Evolutionary conservation across 1,284 basidiomycete genomes (phyloP), one percentile per base, ranked within the genome.

Genomic region (Fistulina hepatica): DNA sequence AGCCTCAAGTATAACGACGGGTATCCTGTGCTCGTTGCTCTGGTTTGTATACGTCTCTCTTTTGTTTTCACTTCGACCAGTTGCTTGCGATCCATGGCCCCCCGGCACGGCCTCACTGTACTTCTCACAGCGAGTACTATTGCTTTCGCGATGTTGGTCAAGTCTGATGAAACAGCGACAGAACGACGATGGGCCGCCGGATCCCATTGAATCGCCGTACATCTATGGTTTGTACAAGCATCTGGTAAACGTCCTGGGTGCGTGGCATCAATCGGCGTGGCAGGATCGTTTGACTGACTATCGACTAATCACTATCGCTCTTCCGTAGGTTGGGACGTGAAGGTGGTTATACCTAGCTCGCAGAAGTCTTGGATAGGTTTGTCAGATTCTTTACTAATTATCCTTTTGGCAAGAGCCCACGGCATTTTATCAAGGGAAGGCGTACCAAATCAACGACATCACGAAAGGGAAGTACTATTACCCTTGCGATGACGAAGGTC

Each of bases 311-410:
- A 21, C n/a, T 15, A 13, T 33, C 28, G 31, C 15, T 21, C 37
- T 42, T 28, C 19, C 35, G 19, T 48, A 78, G 83, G 81, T 4
- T 91, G 85, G 83, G 71, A 89, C 48, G 84, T 95, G 27, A 81
- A 78, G 49, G 90, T 95, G 3, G 89, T 94, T 41, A 64, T 94
- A 12, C 91, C 91, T 2, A 81, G 79, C 48, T 72, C 78, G 12
- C 91, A 95, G 57, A 90, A 88, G 58, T 88, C 82, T 25, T 95
- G 91, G 91, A 86, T 89, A 31, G 83, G 82, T 79, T 43, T 39
- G 58, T 25, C 10, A 21, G 13, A n/a, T 34, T 19, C 20, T 34
- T 17, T 5, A 20, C 22, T 25, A 11, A 20, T 33, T 11, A 19
- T 35, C 9, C 28, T 15, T 12, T 13, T 26, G 16, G n/a, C 12